These are phyloP conservation scores for Leptographium galeiforme DNA, from an alignment of 2,329 filamentous ascomycete genomes.

Conservation along the genomic window DNA sequence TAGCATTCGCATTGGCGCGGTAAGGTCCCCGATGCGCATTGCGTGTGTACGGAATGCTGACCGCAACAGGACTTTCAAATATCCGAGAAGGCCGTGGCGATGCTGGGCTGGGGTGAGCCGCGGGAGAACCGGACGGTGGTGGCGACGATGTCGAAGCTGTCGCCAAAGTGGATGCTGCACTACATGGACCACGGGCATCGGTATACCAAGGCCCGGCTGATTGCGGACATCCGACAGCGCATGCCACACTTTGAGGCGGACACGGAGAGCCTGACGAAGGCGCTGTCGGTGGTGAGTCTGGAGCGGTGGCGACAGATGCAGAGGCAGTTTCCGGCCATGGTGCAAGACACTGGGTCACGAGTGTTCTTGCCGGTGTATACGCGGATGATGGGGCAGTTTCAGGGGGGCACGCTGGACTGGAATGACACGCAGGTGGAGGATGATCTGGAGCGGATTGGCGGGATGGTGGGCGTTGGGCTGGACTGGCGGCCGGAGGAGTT, in stretches of 20 bases:
- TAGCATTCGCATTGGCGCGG: conserved; percentile 19
- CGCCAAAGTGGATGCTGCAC: conserved; percentile 34
- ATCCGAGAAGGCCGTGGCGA: conserved; percentile 12
- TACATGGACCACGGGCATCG: conserved; percentile 32
- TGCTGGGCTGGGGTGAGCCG: conserved; percentile 17
- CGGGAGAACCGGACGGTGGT: conserved; percentile 19
- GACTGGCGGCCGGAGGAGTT: conserved; percentile 27
- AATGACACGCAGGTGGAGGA: conserved; percentile 22
- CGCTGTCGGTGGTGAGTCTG: conserved; percentile 11
- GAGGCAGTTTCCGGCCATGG: not conserved
- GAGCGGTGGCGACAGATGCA: conserved; percentile 11
- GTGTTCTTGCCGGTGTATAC: conserved; percentile 9
- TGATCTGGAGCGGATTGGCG: conserved; percentile 12
- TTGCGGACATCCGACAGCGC: conserved; percentile 25
- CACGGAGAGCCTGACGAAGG: conserved; percentile 26
- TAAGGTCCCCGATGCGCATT: conserved; percentile 14
- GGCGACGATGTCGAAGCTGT: conserved; percentile 31
- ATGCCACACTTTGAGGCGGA: conserved; percentile 30
- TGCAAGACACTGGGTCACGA: not conserved
- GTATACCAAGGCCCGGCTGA: conserved; percentile 30
- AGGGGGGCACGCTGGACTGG: conserved; percentile 28
- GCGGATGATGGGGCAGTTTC: conserved; percentile 5
- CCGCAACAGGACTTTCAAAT: conserved; percentile 12
- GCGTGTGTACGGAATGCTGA: not conserved
- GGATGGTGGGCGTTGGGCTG: conserved; percentile 14